Conservation (phyloP, 2,329 filamentous ascomycete genomes). For the Xylariaceae sp. region DNA sequence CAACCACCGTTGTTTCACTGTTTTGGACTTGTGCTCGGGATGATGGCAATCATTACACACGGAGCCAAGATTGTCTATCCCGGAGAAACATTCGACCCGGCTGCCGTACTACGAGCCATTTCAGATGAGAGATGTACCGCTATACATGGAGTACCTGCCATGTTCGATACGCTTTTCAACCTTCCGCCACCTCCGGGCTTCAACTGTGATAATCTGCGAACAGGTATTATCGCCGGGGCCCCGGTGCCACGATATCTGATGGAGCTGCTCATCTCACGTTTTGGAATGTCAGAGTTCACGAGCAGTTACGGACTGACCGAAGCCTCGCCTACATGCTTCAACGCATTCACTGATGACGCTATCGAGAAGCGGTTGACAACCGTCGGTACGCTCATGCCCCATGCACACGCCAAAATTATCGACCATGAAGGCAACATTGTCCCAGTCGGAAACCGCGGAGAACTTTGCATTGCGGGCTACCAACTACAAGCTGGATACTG, state of each 20-base stretch:
- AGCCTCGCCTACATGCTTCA: constrained; percentile 76
- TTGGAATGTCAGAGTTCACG: constrained; percentile 73
- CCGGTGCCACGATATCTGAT: constrained; percentile 73
- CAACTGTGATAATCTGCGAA: constrained; percentile 55
- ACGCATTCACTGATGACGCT: constrained; percentile 70
- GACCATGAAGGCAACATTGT: constrained; percentile 62
- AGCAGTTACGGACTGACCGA: constrained; percentile 72
- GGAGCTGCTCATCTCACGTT: constrained; percentile 64
- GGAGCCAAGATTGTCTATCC: constrained; percentile 75
- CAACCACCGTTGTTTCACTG: constrained; percentile 83
- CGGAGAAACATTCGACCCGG: constrained; percentile 67
- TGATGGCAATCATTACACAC: constrained; percentile 69
- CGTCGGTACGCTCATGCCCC: constrained; percentile 72
- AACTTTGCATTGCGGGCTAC: constrained; percentile 76
- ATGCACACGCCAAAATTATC: constrained; percentile 73
- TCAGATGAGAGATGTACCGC: constrained; percentile 67
- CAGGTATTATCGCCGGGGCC: constrained; percentile 75
- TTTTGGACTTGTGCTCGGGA: constrained; percentile 74
- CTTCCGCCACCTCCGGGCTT: constrained; percentile 41
- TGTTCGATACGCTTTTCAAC: constrained; percentile 66
- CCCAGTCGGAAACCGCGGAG: constrained; percentile 64
- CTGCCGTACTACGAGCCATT: constrained; percentile 62
- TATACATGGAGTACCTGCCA: constrained; percentile 76
- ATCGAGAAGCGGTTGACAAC: constrained; percentile 64
- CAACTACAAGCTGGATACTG: constrained; percentile 65